These are phyloP conservation scores for Chrysoporthe deuterocubensis DNA, from an alignment of 2,329 filamentous ascomycete species.

Conservation along the genomic window DNA sequence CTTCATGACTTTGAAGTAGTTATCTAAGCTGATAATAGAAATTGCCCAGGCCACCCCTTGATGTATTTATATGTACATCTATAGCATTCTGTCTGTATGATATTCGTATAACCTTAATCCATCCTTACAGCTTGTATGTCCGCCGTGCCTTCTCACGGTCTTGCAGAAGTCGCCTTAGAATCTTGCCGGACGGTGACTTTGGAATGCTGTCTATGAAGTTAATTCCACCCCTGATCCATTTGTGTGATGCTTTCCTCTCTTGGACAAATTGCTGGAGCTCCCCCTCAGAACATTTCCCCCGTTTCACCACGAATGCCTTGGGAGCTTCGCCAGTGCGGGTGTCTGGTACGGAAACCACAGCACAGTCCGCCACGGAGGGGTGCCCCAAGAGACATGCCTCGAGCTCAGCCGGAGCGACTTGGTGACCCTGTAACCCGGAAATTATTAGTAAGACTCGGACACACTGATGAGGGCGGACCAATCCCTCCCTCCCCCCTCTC, in stretches of 20 bases:
- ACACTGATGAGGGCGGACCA: slow-evolving; percentile 1
- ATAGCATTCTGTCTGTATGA: neutral
- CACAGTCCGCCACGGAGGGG: slow-evolving; percentile 66
- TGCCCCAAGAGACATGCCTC: slow-evolving; percentile 72
- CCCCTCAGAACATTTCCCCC: slow-evolving; percentile 42
- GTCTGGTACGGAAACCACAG: slow-evolving; percentile 66
- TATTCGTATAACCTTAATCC: neutral
- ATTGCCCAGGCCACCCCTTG: too few relatives aligned
- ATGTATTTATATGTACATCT: neutral
- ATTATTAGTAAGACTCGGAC: neutral
- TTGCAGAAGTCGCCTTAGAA: slow-evolving; percentile 64
- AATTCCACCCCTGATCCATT: slow-evolving; percentile 58
- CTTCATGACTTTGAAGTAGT: too few relatives aligned
- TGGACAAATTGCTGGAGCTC: slow-evolving; percentile 58
- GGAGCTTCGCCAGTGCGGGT: slow-evolving; percentile 57
- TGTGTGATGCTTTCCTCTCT: slow-evolving; percentile 61
- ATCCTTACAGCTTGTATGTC: slow-evolving; percentile 32
- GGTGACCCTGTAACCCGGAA: slow-evolving; percentile 53
- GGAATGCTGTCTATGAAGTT: slow-evolving; percentile 63
- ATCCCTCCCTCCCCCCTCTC: neutral
- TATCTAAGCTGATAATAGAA: too few relatives aligned
- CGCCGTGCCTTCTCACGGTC: slow-evolving; percentile 70
- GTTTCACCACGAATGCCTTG: slow-evolving; percentile 56
- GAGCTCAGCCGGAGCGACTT: slow-evolving; percentile 73
- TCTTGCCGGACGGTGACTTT: slow-evolving; percentile 68